Conservation (phyloP, 441 rosid species). For the Croton laevigatus region DNA sequence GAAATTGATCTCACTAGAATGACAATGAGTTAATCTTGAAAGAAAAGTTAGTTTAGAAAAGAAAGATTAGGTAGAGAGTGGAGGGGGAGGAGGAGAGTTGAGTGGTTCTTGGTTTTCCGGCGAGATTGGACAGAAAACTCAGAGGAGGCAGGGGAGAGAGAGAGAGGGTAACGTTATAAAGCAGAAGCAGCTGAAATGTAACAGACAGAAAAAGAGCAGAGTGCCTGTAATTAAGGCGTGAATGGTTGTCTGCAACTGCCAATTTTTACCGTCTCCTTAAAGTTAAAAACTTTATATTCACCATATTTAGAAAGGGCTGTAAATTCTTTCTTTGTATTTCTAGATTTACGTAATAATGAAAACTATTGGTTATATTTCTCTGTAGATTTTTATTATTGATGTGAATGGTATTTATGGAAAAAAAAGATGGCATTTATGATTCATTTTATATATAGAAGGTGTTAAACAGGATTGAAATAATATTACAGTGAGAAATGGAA, state of each 20-base stretch:
- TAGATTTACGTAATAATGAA: no score
- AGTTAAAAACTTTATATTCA: no score
- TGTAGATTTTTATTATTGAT: neutral
- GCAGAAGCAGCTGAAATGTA: neutral
- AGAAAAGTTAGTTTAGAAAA: neutral
- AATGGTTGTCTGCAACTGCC: slow-evolving; percentile 9
- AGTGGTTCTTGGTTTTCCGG: slow-evolving; percentile 16
- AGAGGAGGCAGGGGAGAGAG: neutral
- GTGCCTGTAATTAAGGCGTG: slow-evolving; percentile 31
- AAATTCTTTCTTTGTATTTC: neutral
- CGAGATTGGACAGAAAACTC: slow-evolving; percentile 33
- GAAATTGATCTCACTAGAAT: neutral
- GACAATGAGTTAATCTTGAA: neutral
- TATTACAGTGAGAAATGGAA: no score
- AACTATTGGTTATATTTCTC: neutral
- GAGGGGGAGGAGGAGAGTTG: neutral
- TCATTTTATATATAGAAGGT: no score
- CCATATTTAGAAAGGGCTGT: neutral
- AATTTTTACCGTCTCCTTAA: neutral
- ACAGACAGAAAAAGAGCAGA: neutral
- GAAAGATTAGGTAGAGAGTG: neutral
- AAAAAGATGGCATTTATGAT: no score
- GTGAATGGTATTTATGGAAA: no score
- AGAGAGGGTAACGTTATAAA: neutral
- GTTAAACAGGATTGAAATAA: no score